These are phyloP conservation scores for Helotiales sp. DNA, from an alignment of 2,329 filamentous ascomycete genomes.

Conservation along the genomic window DNA sequence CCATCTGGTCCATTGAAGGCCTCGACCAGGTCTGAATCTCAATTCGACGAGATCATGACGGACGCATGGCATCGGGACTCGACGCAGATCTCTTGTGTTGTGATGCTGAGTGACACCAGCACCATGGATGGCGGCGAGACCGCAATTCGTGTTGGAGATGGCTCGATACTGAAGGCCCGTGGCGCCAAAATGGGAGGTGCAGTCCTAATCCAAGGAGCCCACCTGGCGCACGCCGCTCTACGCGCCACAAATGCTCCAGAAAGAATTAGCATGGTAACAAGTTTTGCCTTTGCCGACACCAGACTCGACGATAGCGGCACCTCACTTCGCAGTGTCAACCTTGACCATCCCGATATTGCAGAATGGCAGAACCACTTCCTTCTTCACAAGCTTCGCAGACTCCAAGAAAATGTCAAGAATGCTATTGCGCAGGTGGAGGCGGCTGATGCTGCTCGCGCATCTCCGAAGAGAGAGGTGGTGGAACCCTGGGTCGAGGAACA, in stretches of 20 bases:
- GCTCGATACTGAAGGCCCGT: conserved; percentile 46
- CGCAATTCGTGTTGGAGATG: conserved; percentile 56
- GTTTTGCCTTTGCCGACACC: neutral
- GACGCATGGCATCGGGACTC: conserved; percentile 52
- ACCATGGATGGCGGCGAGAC: conserved; percentile 57
- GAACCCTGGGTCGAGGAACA: conserved; percentile 26
- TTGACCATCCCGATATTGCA: neutral
- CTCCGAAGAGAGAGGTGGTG: conserved; percentile 19
- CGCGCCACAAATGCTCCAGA: neutral
- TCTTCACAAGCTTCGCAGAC: conserved; percentile 14
- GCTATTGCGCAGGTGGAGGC: conserved; percentile 16
- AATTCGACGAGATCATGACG: conserved; percentile 15
- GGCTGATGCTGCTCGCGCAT: neutral
- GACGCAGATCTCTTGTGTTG: conserved; percentile 52
- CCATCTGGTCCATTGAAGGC: conserved; percentile 16
- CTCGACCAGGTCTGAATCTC: neutral
- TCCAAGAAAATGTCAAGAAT: conserved; percentile 18
- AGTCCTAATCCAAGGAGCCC: conserved; percentile 24
- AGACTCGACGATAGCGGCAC: conserved; percentile 10
- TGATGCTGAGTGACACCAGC: conserved; percentile 51
- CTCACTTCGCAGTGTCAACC: conserved; percentile 11
- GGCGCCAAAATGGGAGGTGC: conserved; percentile 29
- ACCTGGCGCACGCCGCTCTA: conserved; percentile 20
- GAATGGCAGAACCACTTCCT: conserved; percentile 8
- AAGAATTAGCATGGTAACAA: conserved; percentile 18